Conservation (phyloP, 1,284 basidiomycete species). For the Puccinia coronata region DNA sequence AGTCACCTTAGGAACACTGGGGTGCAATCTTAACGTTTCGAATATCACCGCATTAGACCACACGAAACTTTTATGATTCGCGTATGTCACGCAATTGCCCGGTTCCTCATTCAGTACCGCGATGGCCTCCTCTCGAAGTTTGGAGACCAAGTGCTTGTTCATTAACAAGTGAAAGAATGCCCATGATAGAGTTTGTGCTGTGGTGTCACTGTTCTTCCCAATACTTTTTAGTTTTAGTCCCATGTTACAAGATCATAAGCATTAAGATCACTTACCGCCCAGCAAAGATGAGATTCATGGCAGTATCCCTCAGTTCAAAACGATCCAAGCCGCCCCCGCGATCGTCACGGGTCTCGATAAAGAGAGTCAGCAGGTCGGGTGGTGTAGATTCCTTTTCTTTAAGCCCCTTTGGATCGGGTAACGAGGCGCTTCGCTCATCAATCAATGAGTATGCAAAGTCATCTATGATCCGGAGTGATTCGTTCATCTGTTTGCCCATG, state of each 20-base stretch:
- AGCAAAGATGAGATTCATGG: slow-evolving; percentile 42
- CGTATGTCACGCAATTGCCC: slow-evolving; percentile 20
- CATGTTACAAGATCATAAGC: neutral
- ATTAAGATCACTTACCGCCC: slow-evolving; percentile 39
- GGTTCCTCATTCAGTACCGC: neutral
- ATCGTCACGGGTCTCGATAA: slow-evolving; percentile 31
- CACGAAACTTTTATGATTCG: slow-evolving; percentile 45
- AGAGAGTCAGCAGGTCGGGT: neutral
- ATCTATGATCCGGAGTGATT: slow-evolving; percentile 1
- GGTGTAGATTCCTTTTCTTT: neutral
- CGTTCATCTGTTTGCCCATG: slow-evolving; percentile 1
- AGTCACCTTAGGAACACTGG: slow-evolving; percentile 47
- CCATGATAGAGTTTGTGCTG: slow-evolving; percentile 39
- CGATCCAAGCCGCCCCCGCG: slow-evolving; percentile 19
- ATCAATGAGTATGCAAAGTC: slow-evolving; percentile 22
- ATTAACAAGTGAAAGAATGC: slow-evolving; percentile 35
- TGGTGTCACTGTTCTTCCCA: slow-evolving; percentile 20
- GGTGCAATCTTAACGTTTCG: slow-evolving; percentile 52
- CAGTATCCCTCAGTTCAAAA: slow-evolving; percentile 26
- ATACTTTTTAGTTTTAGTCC: neutral
- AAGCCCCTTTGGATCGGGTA: neutral
- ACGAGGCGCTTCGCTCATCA: slow-evolving; percentile 22
- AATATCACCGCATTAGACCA: slow-evolving; percentile 51
- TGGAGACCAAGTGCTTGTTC: slow-evolving; percentile 9
- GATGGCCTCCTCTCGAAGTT: slow-evolving; percentile 26